Evolutionary conservation across 202 grass and related monocot genomes (phyloP), one percentile per base, ranked within the genome.

Genomic region (Zoysia matrella): DNA sequence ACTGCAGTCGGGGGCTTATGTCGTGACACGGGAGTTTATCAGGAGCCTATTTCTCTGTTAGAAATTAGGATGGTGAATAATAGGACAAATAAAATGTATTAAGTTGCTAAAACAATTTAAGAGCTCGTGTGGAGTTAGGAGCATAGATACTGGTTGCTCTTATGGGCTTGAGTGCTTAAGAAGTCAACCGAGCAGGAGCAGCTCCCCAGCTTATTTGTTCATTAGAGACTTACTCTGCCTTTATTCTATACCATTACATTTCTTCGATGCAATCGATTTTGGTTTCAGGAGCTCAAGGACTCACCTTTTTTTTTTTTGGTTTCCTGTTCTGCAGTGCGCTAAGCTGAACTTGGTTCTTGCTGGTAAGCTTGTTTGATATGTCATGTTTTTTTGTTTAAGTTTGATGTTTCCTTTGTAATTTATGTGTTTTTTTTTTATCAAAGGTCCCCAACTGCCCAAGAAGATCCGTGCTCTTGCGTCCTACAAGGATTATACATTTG

Each of bases 381-480:
- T 39, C 67, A 47, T 53, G 46, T 60, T 48, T 12, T 5, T 83
- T 60, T 2, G 44, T 82, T 18, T 82, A 14, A 50, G 13, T n/a
- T 71, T 58, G n/a, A 0, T 57, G 14, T 51, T 77, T 48, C 42
- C 52, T 42, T 79, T 79, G 41, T 77, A 22, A 46, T 52, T 80
- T 57, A 40, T 54, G 62, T 72, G 65, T 7, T 43, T 65, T 12
- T 49, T 9, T 72, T 63, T 57, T 56, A 85, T 67, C 10, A 1
- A 72, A 98, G 96, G 96, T 75, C 96, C 96, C 80, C 96, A 95
- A 89, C 66, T 98, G 36, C 96, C 90, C 40, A 98, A 95, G 91
- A 98, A 98, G 87, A 95, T 98, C 16, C 84, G 91, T 57, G 89
- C 92, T 62, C 91, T 98, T 72, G 92, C 96, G 41, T 98, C 80